Evolutionary conservation across 2,329 filamentous ascomycete species (phyloP), one percentile per base, ranked within the genome.

Genomic region (Aspergillus proliferans): DNA sequence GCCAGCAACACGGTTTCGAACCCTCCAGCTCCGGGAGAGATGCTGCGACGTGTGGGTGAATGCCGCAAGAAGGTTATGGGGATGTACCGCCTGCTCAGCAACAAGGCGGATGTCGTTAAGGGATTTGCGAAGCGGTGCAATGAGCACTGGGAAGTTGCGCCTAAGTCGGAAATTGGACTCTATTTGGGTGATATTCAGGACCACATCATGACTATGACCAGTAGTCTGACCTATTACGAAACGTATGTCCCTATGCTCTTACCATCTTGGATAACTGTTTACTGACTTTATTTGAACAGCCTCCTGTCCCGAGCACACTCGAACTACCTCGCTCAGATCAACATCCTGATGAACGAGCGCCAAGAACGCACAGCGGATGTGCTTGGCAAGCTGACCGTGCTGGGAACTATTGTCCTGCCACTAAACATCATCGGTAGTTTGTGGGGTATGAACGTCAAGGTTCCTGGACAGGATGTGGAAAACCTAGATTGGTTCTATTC

Each of bases 381-480:
- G 1, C 80, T 98, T 10, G 91, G 91, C 55, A 95, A 93, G 69
- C 80, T 98, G 52, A 97, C 93, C 0, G 93, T 98, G 1, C 78
- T 98, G 1, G 93, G 93, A 56, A 98, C 93, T 5, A 97, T 98
- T 58, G 92, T 98, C 3, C 76, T 98, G 49, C 93, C 93, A 9
- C 95, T 98, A 91, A 98, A 98, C 67, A 95, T 98, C 65, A 92
- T 98, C 62, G 97, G 93, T 2, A 93, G 93, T 58, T 83, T 97
- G 61, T 98, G 92, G 91, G 93, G 92, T 46, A 97, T 97, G 92
- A 98, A 98, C 76, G 87, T 92, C 33, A 89, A 88, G 76, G 93
- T 98, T 0, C 93, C 93, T 0, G 93, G 93, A 1, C 92, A 97
- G 68, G 86, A 92, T 42, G 75, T 84, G 51, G 89, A 94, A 56